A percentile compares a stretch with the other conserved stretches of the same genome.
Evolutionary conservation across 139 green algal genomes (phyloP).

Genomic region (Chlorella sorokiniana): DNA sequence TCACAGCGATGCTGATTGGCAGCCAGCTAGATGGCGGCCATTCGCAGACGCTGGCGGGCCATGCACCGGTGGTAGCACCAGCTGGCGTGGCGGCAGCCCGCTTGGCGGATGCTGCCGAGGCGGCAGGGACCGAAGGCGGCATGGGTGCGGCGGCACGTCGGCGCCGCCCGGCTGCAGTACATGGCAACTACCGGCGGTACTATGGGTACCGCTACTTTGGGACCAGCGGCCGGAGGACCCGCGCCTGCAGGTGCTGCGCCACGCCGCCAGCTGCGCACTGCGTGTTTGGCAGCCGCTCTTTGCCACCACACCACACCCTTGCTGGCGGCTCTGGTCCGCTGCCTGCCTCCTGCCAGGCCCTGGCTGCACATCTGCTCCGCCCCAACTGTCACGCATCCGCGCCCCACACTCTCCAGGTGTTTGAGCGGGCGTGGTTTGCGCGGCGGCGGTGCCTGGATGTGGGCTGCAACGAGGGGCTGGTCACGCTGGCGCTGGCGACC

Average conservation of each 20-base stretch:
- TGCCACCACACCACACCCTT: too few species aligned
- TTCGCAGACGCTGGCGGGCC: background rate
- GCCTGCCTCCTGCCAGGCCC: background rate
- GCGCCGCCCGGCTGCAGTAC: constrained; percentile 38
- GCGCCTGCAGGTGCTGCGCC: constrained; percentile 41
- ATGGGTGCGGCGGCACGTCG: too few species aligned
- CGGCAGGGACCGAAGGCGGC: background rate
- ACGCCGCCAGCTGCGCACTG: background rate
- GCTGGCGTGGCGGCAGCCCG: background rate
- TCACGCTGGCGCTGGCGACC: constrained; percentile 78
- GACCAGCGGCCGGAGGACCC: constrained; percentile 45
- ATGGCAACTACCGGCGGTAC: constrained; percentile 91
- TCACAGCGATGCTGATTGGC: constrained; percentile 11
- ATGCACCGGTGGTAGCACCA: background rate
- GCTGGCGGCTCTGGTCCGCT: too few species aligned
- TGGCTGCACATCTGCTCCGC: background rate
- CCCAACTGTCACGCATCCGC: background rate
- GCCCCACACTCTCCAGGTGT: constrained; percentile 16
- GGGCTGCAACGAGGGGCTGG: constrained; percentile 92
- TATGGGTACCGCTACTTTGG: constrained; percentile 77
- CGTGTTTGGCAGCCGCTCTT: too few species aligned
- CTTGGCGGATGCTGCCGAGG: background rate
- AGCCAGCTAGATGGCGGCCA: background rate
- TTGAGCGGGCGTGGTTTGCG: constrained; percentile 75
- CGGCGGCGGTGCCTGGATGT: constrained; percentile 79